Evolutionary conservation across 1,284 basidiomycete species (phyloP).

Genomic region (Sporisorium graminicola): DNA sequence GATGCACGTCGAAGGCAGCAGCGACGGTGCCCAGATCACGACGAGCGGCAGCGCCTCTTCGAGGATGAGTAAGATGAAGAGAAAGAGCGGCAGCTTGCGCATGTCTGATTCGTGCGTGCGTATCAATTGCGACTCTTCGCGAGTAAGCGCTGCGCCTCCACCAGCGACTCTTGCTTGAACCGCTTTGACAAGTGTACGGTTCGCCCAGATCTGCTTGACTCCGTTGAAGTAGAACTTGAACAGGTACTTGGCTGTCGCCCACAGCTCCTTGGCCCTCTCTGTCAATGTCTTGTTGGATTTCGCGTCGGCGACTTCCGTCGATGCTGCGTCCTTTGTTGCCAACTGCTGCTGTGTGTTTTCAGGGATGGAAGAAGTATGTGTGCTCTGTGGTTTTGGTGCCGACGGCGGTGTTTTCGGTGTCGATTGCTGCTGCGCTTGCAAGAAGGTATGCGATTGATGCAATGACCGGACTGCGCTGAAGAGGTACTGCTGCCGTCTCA

Average conservation of each 20-base stretch:
- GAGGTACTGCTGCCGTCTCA: constrained; percentile 24
- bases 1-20: constrained; percentile 87
- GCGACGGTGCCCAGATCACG: constrained; percentile 84
- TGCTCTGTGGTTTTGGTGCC: constrained; percentile 4
- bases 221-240: constrained; percentile 68
- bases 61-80: constrained; percentile 79
- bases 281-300: constrained; percentile 34
- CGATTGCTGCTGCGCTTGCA: constrained; percentile 24
- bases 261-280: constrained; percentile 50
- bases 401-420: constrained; percentile 7
- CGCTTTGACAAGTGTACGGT: constrained; percentile 47
- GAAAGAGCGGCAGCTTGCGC: constrained; percentile 81
- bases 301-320: constrained; percentile 9
- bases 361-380: neutral
- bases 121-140: constrained; percentile 59
- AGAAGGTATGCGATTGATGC: constrained; percentile 27
- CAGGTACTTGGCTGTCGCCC: constrained; percentile 64
- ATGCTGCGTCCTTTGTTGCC: constrained; percentile 9
- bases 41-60: constrained; percentile 87
- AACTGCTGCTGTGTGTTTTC: constrained; percentile 16
- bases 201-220: constrained; percentile 68
- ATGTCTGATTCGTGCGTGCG: constrained; percentile 61
- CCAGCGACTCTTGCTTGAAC: constrained; percentile 37
- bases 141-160: constrained; percentile 38
- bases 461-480: constrained; percentile 24